Percentiles rank a stretch among this genome's conserved stretches.
phyloP scores from a whole-genome alignment of 2,329 filamentous ascomycete species.

The Apiospora kogelbergensis region DNA sequence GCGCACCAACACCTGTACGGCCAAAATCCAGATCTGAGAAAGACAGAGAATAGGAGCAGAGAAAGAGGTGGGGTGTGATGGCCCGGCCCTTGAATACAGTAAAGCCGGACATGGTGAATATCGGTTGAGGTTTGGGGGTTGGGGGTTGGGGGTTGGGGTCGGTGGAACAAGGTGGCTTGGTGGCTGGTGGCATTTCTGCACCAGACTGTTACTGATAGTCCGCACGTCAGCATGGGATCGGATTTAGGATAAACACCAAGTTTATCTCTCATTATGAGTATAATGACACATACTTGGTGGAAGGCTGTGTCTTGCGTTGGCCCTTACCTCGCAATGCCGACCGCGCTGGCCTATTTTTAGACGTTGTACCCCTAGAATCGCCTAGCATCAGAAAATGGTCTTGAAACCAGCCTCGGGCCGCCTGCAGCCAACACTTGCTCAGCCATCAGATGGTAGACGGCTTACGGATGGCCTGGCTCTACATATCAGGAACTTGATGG shows the following conservation, averaged over 20 bases:
- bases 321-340: not conserved
- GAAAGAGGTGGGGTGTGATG: no score
- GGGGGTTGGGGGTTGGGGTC: not conserved
- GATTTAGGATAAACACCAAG: no score
- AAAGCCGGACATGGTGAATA: slow-evolving; percentile 39
- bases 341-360: not conserved
- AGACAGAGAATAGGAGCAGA: no score
- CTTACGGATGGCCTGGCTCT: not conserved
- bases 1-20: no score
- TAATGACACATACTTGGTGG: no score
- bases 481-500: not conserved
- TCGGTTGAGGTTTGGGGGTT: not conserved
- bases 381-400: not conserved
- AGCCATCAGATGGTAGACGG: not conserved
- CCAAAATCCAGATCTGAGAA: no score
- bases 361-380: not conserved
- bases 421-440: not conserved
- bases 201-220: no score
- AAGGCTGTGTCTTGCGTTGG: no score
- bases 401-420: not conserved
- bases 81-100: slow-evolving; percentile 64
- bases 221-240: no score
- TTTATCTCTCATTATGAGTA: no score
- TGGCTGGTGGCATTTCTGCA: no score
- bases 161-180: not conserved